Percentiles rank a stretch among this genome's conserved stretches.
Conservation (phyloP, 306 rosid species). For the Potentilla sterilis region DNA sequence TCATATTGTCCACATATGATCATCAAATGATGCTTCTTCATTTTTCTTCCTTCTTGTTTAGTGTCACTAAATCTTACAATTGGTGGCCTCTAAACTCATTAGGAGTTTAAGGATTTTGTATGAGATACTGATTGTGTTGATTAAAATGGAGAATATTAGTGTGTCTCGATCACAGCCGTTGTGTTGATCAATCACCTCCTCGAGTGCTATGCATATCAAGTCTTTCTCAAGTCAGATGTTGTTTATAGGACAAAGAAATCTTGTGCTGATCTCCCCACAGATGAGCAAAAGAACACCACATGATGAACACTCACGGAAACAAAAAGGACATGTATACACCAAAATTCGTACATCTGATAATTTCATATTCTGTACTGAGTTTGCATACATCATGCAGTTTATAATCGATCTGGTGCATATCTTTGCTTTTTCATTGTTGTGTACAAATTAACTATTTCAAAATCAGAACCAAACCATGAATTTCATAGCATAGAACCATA, state of each 20-base stretch:
- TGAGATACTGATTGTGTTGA: background rate
- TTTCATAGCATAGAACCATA: background rate
- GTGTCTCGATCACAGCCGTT: background rate
- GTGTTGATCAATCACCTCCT: background rate
- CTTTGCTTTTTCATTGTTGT: background rate
- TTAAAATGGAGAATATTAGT: background rate
- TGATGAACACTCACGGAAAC: slow-evolving; percentile 10
- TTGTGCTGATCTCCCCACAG: slow-evolving; percentile 34
- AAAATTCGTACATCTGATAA: background rate
- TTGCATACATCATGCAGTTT: background rate
- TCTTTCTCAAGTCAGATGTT: slow-evolving; percentile 14
- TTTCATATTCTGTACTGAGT: background rate
- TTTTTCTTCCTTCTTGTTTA: slow-evolving; percentile 4
- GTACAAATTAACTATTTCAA: background rate
- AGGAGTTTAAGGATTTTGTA: background rate
- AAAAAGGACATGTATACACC: background rate
- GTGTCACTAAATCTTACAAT: slow-evolving; percentile 13
- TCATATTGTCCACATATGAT: slow-evolving; percentile 75
- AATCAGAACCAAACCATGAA: slow-evolving; percentile 3
- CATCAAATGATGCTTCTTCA: slow-evolving; percentile 46
- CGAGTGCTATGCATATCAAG: background rate
- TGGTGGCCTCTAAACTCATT: background rate
- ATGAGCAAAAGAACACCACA: slow-evolving; percentile 32
- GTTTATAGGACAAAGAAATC: slow-evolving; percentile 38
- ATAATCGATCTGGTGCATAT: background rate